These are phyloP conservation scores for Acer saccharum DNA, from an alignment of 345 rosid genomes.

Conservation along the genomic window DNA sequence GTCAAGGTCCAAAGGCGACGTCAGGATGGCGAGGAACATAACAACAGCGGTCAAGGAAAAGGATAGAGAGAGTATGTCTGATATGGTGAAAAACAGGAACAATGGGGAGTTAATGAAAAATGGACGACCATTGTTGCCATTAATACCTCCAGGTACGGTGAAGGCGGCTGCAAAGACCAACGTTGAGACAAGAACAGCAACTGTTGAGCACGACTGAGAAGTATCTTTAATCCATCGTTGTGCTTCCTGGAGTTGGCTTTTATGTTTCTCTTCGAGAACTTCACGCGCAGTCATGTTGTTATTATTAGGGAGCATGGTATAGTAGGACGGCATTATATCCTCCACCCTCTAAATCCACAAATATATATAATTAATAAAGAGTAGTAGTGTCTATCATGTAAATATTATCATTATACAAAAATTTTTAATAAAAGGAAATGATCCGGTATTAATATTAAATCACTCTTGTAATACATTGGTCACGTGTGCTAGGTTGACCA, in stretches of 20 bases:
- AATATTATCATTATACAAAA: too few species aligned
- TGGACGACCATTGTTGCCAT: constrained; percentile 18
- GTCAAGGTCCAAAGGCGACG: constrained; percentile 13
- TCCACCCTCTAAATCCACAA: neutral
- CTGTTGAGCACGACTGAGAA: constrained; percentile 30
- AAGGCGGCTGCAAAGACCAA: neutral
- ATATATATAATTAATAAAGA: too few species aligned
- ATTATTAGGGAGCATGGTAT: neutral
- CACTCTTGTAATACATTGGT: too few species aligned
- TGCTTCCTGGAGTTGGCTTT: neutral
- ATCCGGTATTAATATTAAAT: too few species aligned
- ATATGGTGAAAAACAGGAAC: constrained; percentile 25
- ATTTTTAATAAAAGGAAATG: too few species aligned
- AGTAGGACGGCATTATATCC: neutral
- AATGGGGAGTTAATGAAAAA: constrained; percentile 9
- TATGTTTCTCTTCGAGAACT: neutral
- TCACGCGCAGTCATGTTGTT: neutral
- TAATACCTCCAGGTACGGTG: neutral
- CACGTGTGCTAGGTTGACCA: too few species aligned
- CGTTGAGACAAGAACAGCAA: constrained; percentile 8
- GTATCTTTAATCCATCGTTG: neutral
- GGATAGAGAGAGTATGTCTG: constrained; percentile 22
- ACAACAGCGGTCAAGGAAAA: constrained; percentile 33
- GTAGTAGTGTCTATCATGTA: too few species aligned
- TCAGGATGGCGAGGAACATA: constrained; percentile 29